phyloP scores from a whole-genome alignment of 1,284 basidiomycete species.

The Leccinum pseudoinsigne region DNA sequence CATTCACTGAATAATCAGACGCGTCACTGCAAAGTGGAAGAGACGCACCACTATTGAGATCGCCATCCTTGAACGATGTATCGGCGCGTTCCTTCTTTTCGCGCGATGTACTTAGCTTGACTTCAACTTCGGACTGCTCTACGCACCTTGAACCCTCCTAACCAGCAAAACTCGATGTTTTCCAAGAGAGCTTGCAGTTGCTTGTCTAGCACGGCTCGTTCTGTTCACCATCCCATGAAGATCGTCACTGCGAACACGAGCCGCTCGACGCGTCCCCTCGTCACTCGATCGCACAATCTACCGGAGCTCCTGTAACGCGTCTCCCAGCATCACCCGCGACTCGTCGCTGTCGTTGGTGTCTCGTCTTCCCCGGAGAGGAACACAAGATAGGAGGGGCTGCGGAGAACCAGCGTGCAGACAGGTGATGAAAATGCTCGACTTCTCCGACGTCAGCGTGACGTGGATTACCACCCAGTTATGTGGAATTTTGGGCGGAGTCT shows the following conservation, averaged over 20 bases:
- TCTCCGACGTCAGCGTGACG: constrained; percentile 38
- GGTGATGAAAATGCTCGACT: too few relatives aligned
- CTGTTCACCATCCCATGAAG: constrained; percentile 76
- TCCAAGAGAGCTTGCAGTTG: constrained; percentile 76
- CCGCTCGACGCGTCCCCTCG: constrained; percentile 73
- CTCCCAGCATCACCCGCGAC: constrained; percentile 68
- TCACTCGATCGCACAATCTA: constrained; percentile 78
- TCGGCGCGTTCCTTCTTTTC: constrained; percentile 75
- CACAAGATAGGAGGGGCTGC: constrained; percentile 79
- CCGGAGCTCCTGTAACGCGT: constrained; percentile 72
- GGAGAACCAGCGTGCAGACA: constrained; percentile 42
- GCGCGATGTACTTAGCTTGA: constrained; percentile 61
- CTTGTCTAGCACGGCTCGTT: constrained; percentile 73
- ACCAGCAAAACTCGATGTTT: constrained; percentile 94
- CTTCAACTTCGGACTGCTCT: constrained; percentile 31
- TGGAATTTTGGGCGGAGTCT: constrained; percentile 53
- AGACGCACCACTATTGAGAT: constrained; percentile 58
- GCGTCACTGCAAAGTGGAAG: constrained; percentile 3
- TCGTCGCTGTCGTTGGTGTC: constrained; percentile 77
- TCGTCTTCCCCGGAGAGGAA: constrained; percentile 85
- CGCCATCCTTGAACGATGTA: constrained; percentile 68
- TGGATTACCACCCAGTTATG: constrained; percentile 84
- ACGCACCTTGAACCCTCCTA: constrained; percentile 93
- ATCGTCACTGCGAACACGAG: too few relatives aligned
- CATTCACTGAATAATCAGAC: constrained; percentile 7